Conservation (phyloP, 2,329 filamentous ascomycete genomes). For the Cladosporium halotolerans region DNA sequence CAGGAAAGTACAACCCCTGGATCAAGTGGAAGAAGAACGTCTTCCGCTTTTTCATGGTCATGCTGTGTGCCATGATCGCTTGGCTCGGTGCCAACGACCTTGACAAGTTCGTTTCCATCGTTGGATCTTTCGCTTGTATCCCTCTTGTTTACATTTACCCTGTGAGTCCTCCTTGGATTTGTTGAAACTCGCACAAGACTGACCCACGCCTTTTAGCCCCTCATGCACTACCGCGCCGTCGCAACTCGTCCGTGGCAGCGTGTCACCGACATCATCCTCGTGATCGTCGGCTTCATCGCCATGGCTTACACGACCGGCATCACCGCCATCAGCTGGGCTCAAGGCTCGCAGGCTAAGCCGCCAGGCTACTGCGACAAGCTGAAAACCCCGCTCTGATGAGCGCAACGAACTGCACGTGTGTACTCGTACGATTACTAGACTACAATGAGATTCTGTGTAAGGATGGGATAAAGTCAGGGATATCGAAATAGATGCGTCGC, state of each 20-base stretch:
- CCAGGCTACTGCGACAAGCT: constrained; percentile 58
- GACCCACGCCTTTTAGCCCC: constrained; percentile 53
- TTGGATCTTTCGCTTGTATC: constrained; percentile 96
- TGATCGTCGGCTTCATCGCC: constrained; percentile 73
- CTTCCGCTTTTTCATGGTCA: constrained; percentile 89
- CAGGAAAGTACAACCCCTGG: constrained; percentile 94
- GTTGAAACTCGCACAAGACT: not conserved
- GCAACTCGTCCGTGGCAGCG: constrained; percentile 63
- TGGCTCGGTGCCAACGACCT: constrained; percentile 90
- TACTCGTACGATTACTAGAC: no score
- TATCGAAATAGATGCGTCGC: no score
- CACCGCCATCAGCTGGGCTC: constrained; percentile 81
- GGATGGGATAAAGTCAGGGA: no score
- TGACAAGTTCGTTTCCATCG: constrained; percentile 94
- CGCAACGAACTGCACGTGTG: no score
- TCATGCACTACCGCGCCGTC: constrained; percentile 81
- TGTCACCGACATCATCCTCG: constrained; percentile 65
- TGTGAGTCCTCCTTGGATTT: constrained; percentile 51
- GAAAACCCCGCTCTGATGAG: constrained; percentile 1
- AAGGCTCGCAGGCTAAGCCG: constrained; percentile 43
- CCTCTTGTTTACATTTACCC: constrained; percentile 97
- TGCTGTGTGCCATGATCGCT: constrained; percentile 77
- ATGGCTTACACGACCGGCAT: constrained; percentile 89
- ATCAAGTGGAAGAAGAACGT: constrained; percentile 99
- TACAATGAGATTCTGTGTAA: no score